phyloP scores from a whole-genome alignment of 2,329 filamentous ascomycete species.

The Plectosphaerella plurivora region DNA sequence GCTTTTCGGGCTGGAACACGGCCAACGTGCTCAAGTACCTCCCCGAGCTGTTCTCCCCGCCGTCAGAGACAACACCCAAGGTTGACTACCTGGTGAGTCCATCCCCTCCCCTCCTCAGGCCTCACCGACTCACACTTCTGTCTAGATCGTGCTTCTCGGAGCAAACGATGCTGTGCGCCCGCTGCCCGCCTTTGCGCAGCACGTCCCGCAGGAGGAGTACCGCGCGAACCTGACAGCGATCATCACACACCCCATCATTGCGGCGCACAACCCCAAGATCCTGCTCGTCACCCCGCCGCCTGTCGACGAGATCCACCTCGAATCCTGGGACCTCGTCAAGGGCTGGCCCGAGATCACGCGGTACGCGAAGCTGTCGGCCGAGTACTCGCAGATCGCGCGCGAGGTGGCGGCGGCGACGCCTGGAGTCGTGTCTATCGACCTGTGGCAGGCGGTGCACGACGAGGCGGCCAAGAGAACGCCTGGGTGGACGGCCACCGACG shows the following conservation, averaged over 20 bases:
- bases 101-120: conserved; percentile 6
- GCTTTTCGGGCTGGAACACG: conserved; percentile 83
- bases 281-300: conserved; percentile 81
- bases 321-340: conserved; percentile 38
- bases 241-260: conserved; percentile 65
- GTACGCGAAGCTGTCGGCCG: conserved; percentile 42
- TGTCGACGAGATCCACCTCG: conserved; percentile 68
- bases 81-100: conserved; percentile 63
- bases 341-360: conserved; percentile 40
- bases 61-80: conserved; percentile 48
- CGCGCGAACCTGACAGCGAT: conserved; percentile 68
- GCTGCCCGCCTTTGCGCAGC: conserved; percentile 60
- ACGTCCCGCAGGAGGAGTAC: conserved; percentile 74
- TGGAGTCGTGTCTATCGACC: conserved; percentile 67
- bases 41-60: conserved; percentile 65
- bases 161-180: conserved; percentile 83
- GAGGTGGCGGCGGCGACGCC: conserved; percentile 64
- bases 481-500: conserved; percentile 49
- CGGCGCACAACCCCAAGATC: conserved; percentile 66
- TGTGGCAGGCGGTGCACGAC: conserved; percentile 75
- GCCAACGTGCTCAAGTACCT: conserved; percentile 67
- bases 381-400: conserved; percentile 58
- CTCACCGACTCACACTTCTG: conserved; percentile 2
- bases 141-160: conserved; percentile 69
- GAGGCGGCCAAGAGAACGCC: conserved; percentile 56